Conservation (phyloP, 495 filamentous ascomycete species). For the Aeminium ludgeri region DNA sequence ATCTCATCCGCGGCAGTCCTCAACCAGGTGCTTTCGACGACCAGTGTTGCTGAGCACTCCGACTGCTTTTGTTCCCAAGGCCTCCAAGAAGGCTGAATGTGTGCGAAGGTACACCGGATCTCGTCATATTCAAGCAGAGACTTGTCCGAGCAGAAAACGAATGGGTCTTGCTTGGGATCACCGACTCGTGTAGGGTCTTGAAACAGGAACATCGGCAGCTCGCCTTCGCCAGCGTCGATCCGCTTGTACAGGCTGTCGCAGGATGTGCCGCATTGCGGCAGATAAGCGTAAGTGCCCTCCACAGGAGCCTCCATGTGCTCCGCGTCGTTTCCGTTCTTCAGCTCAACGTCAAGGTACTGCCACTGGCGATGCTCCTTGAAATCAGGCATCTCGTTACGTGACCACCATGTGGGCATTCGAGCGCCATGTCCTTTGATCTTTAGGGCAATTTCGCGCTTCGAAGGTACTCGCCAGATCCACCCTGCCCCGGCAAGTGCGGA, state of each 20-base stretch:
- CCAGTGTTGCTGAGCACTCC: too few species aligned
- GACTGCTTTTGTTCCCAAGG: conserved; percentile 9
- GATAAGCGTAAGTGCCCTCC: conserved; percentile 37
- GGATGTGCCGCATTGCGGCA: conserved; percentile 52
- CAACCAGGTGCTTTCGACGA: too few species aligned
- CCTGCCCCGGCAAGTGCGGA: neutral
- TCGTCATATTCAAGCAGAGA: conserved; percentile 37
- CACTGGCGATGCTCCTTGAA: conserved; percentile 26
- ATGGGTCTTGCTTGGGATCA: conserved; percentile 35
- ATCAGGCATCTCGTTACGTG: conserved; percentile 14
- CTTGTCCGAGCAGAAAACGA: conserved; percentile 44
- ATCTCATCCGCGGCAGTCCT: too few species aligned
- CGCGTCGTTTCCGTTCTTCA: conserved; percentile 15
- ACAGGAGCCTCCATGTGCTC: conserved; percentile 22
- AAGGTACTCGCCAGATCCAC: conserved; percentile 16
- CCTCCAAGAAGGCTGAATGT: conserved; percentile 22
- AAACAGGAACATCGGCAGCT: conserved; percentile 42
- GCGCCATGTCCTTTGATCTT: conserved; percentile 1
- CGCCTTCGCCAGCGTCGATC: neutral
- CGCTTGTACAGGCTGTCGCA: conserved; percentile 38
- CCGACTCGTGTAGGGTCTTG: conserved; percentile 40
- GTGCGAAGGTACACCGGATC: conserved; percentile 32
- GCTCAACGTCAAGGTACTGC: conserved; percentile 24
- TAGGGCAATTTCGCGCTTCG: neutral
- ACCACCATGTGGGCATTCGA: conserved; percentile 12